Evolutionary conservation across 768 basidiomycete species (phyloP).

Genomic region (Lentinula aciculospora): DNA sequence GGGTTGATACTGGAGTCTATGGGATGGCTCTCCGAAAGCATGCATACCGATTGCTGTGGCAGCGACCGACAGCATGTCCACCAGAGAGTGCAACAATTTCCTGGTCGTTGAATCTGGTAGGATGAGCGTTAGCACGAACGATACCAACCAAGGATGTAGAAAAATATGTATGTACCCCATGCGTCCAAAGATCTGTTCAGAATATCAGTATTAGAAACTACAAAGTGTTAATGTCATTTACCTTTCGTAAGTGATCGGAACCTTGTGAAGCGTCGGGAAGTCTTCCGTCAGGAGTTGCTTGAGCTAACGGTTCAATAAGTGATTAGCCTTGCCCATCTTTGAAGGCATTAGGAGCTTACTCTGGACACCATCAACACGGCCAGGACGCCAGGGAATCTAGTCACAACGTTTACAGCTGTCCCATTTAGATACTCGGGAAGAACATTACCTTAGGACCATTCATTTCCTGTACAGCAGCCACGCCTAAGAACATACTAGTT

Average conservation of each 20-base stretch:
- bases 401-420: neutral
- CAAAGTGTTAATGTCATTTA: constrained; percentile 26
- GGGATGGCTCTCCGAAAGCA: neutral
- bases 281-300: constrained; percentile 84
- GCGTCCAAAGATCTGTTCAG: constrained; percentile 71
- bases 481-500: neutral
- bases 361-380: constrained; percentile 78
- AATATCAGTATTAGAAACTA: constrained; percentile 5
- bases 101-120: constrained; percentile 80
- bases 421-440: neutral
- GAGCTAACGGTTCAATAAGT: constrained; percentile 15
- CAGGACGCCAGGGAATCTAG: constrained; percentile 82
- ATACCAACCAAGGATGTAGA: neutral
- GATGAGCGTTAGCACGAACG: neutral
- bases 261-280: constrained; percentile 86
- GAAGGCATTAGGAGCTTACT: neutral
- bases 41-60: constrained; percentile 71
- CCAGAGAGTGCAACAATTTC: constrained; percentile 95
- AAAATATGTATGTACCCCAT: constrained; percentile 59
- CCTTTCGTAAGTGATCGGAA: constrained; percentile 76
- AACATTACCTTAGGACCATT: constrained; percentile 62
- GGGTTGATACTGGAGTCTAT: neutral
- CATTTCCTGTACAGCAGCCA: constrained; percentile 56
- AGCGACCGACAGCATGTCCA: constrained; percentile 94
- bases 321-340: too few relatives aligned